phyloP scores from a whole-genome alignment of 2,329 filamentous ascomycete genomes.

The Pseudogymnoascus sp. region DNA sequence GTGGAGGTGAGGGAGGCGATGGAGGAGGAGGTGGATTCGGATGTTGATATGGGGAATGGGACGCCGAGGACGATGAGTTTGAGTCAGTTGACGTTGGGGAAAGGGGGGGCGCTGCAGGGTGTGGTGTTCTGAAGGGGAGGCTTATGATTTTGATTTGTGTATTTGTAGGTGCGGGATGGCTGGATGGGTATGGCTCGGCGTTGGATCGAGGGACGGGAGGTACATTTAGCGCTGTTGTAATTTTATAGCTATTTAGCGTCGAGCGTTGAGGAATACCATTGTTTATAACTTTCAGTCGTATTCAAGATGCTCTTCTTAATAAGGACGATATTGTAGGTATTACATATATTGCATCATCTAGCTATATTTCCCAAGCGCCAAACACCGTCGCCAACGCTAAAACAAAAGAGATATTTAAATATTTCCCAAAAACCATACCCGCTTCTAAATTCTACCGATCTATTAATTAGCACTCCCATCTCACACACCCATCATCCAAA shows the following conservation, averaged over 20 bases:
- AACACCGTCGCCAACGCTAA: not conserved
- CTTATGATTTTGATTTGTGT: not conserved
- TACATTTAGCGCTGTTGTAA: not conserved
- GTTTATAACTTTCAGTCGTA: not conserved
- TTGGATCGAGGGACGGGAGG: not conserved
- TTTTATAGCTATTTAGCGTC: not conserved
- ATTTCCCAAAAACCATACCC: not conserved
- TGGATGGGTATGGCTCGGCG: not conserved
- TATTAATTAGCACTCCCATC: not conserved
- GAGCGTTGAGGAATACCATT: not conserved
- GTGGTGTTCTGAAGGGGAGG: not conserved
- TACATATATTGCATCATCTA: not conserved
- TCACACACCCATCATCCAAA: not conserved
- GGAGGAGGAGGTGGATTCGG: conserved; percentile 13
- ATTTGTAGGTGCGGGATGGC: not conserved
- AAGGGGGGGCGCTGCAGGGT: not conserved
- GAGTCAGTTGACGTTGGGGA: conserved; percentile 46
- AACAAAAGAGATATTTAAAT: not conserved
- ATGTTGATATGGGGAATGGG: conserved; percentile 34
- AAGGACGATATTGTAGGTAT: not conserved
- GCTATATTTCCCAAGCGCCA: not conserved
- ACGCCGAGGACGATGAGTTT: conserved; percentile 57
- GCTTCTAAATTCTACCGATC: not conserved
- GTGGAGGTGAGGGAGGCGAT: not conserved
- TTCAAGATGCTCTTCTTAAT: not conserved